Base-by-base conservation (phyloP, 2,329 filamentous ascomycete genomes). In the Aspergillus proliferans region DNA sequence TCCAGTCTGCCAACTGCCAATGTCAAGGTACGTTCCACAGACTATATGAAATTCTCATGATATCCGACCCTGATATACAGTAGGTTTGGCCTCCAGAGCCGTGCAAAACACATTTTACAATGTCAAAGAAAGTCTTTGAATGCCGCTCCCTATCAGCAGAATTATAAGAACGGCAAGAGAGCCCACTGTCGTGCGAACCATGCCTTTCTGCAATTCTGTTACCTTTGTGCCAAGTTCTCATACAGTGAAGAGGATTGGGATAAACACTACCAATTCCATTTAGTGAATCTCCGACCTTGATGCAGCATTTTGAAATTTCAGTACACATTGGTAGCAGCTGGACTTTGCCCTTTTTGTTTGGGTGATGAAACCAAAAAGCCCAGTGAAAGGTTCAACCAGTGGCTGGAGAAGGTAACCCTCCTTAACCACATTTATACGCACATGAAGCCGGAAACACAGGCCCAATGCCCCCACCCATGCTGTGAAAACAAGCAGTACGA, bases 231-330 rank as follows among this genome's bases (percentile, higher is more conserved):
- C 6, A 8, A 53, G 30, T 19, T 42, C 7, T 33, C 43, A 2
- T 42, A n/a, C 28, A 45, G 30, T 10, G 38, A 43, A 47, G 30
- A 18, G 4, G 49, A 54, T 4, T 52, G 47, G 50, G 43, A 40
- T 1, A 10, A 42, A 0, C 50, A 52, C 42, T 52, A 45, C 30
- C 10, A 47, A 4, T 24, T 10, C n/a, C 47, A 52, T 43, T 21
- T 54, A 12, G 22, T 4, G 18, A 22, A 26, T 12, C 40, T 52
- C 5, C 26, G 52, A 21, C 46, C 52, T 18, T 36, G 49, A 8
- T 54, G 52, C 19, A 47, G 49, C 8, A 30, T 52, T 12, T 22
- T 54, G 9, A 52, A 34, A n/a, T 52, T 54, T n/a, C 50, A 47
- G 21, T 54, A 47, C 18, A 54, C 52, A 15, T 22, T 50, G 9